A percentile compares a stretch with the other conserved stretches of the same genome.
Evolutionary conservation across 192 early-diverging fungal species (phyloP).

Genomic region (Coemansia sp.): DNA sequence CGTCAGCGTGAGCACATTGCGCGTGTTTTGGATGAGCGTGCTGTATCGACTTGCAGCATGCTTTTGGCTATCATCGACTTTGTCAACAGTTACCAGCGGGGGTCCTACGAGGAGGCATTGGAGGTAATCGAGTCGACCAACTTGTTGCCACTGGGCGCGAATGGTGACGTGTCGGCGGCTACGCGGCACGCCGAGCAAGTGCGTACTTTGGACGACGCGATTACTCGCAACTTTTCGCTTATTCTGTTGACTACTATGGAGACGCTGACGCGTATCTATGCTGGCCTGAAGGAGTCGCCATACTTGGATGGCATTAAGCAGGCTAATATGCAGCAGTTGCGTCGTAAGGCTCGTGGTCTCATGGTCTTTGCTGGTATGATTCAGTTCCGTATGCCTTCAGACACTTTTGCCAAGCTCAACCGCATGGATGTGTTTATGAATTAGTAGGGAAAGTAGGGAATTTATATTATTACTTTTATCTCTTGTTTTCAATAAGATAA

Average conservation of each 20-base stretch:
- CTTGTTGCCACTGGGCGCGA: conserved; percentile 61
- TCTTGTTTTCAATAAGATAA: neutral
- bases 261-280: conserved; percentile 60
- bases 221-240: conserved; percentile 75
- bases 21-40: conserved; percentile 31
- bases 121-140: conserved; percentile 58
- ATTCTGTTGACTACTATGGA: conserved; percentile 75
- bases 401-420: conserved; percentile 76
- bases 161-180: conserved; percentile 57
- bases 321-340: conserved; percentile 56
- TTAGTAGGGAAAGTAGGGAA: conserved; percentile 20
- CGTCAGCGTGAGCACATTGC: conserved; percentile 52
- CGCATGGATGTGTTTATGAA: conserved; percentile 68
- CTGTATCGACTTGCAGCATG: conserved; percentile 56
- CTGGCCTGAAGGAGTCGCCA: conserved; percentile 58
- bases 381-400: conserved; percentile 81
- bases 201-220: conserved; percentile 59
- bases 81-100: conserved; percentile 54
- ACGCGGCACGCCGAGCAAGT: conserved; percentile 69
- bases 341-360: conserved; percentile 64
- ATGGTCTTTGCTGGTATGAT: conserved; percentile 83
- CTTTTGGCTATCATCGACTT: conserved; percentile 66
- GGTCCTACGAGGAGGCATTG: conserved; percentile 62
- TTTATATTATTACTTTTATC: neutral
- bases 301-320: conserved; percentile 47